Base-by-base conservation (phyloP, 495 filamentous ascomycete species). In the Aspergillus indologenus region DNA sequence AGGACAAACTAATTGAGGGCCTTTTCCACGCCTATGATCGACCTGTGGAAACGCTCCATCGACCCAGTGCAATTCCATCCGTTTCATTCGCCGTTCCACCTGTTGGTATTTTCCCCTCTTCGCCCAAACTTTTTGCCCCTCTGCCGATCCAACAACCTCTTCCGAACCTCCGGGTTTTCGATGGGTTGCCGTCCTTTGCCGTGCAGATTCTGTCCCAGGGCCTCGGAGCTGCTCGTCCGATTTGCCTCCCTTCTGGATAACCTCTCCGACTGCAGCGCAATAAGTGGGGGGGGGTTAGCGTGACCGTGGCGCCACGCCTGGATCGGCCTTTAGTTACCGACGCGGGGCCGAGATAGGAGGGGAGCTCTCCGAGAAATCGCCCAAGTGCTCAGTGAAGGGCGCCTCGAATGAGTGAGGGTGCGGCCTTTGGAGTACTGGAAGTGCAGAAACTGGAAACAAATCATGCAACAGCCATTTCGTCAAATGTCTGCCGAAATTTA, bases 41-140 rank as follows among this genome's bases (percentile, higher is more conserved):
- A 62, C 60, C 63, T 44, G 56, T 59, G 57, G 63, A 58, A n/a
- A 60, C 60, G 52, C 22, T 45, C 57, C 43, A 46, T 54, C 46
- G 23, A 45, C 26, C 59, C 57, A 46, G 43, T 51, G 31, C 5
- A 47, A 44, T 47, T 47, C 7, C 51, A 51, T 1, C 34, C 51
- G 34, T 47, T 31, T 61, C 64, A 72, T 70, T 69, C 61, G 65
- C 59, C 51, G 61, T 65, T 56, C 65, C 9, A 40, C 48, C 40
- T 29, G n/a, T n/a, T n/a, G n/a, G n/a, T 4, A 54, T 20, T 47
- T 52, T 20, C 54, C 52, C 54, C 45, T 59, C 56, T 51, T 53
- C 17, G 12, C 34, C 6, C 34, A 49, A 60, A 59, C 42, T 40
- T 57, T 48, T 34, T 48, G 9, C 43, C 23, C 56, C 49, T 24